These are phyloP conservation scores for Penicillium psychrofluorescens DNA, from an alignment of 495 filamentous ascomycete species.

Conservation along the genomic window DNA sequence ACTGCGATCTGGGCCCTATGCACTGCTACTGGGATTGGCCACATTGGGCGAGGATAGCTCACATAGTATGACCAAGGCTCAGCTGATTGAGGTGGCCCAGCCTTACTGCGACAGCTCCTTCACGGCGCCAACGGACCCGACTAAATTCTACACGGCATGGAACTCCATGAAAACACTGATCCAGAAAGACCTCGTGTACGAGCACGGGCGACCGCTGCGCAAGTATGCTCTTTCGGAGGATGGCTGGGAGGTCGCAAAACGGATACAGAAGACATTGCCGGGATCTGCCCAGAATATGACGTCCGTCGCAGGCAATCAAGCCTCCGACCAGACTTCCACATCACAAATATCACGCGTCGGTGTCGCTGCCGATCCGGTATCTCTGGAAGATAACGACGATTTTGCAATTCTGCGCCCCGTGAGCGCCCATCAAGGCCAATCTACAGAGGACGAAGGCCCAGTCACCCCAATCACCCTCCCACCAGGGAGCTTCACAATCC, in stretches of 20 bases:
- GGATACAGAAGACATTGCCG: slow-evolving; percentile 48
- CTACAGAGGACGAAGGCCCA: slow-evolving; percentile 4
- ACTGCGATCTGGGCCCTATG: slow-evolving; percentile 68
- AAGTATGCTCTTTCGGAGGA: slow-evolving; percentile 70
- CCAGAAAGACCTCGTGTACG: slow-evolving; percentile 68
- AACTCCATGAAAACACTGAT: slow-evolving; percentile 74
- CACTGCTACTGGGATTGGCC: slow-evolving; percentile 60
- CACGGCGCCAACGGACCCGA: slow-evolving; percentile 57
- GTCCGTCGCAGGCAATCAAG: slow-evolving; percentile 5
- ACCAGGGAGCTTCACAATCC: slow-evolving; percentile 61
- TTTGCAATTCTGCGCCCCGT: background rate
- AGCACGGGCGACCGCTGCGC: slow-evolving; percentile 59
- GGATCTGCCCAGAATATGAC: slow-evolving; percentile 12
- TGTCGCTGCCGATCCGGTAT: background rate
- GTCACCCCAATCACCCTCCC: slow-evolving; percentile 50
- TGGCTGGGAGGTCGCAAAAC: slow-evolving; percentile 69
- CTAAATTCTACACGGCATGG: slow-evolving; percentile 76
- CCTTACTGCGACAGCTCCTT: slow-evolving; percentile 70
- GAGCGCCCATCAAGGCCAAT: background rate
- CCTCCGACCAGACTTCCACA: background rate
- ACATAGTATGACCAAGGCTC: slow-evolving; percentile 57
- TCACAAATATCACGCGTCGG: background rate
- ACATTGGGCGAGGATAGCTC: slow-evolving; percentile 47
- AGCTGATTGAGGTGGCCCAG: slow-evolving; percentile 65
- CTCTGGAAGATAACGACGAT: slow-evolving; percentile 1